A percentile compares a stretch with the other conserved stretches of the same genome.
Evolutionary conservation across 306 rosid genomes (phyloP).

Genomic region (Mimosa pudica): DNA sequence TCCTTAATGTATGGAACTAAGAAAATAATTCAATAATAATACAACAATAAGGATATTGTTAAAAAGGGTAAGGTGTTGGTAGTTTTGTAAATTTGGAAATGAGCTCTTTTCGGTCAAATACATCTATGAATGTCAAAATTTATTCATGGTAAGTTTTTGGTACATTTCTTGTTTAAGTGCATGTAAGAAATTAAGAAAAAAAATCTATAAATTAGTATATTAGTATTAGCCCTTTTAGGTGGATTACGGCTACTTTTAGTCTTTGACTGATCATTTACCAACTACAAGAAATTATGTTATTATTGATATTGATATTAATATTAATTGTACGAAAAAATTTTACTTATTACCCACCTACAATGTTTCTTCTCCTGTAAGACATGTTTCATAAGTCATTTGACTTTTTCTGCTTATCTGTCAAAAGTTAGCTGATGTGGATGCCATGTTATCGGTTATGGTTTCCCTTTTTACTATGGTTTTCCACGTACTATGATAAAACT

Average conservation of each 20-base stretch:
- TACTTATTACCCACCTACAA: background rate
- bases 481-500: background rate
- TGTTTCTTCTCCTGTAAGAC: background rate
- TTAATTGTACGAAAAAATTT: no score
- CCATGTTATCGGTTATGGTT: background rate
- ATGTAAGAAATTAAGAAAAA: background rate
- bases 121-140: background rate
- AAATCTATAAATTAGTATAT: background rate
- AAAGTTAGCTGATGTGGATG: background rate
- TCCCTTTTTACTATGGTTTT: background rate
- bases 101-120: background rate
- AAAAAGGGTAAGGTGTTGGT: background rate
- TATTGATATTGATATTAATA: no score
- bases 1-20: background rate
- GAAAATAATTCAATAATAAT: background rate
- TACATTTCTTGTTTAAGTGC: background rate
- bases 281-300: background rate
- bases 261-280: background rate
- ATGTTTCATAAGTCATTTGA: background rate
- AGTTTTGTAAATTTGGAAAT: background rate
- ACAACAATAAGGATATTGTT: background rate
- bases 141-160: background rate
- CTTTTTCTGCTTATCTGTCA: background rate
- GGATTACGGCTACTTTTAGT: background rate
- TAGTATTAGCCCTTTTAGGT: background rate